Percentiles rank a stretch among this genome's conserved stretches.
Evolutionary conservation across 2,329 filamentous ascomycete genomes (phyloP).

Genomic region (Dactylellina cionopaga): DNA sequence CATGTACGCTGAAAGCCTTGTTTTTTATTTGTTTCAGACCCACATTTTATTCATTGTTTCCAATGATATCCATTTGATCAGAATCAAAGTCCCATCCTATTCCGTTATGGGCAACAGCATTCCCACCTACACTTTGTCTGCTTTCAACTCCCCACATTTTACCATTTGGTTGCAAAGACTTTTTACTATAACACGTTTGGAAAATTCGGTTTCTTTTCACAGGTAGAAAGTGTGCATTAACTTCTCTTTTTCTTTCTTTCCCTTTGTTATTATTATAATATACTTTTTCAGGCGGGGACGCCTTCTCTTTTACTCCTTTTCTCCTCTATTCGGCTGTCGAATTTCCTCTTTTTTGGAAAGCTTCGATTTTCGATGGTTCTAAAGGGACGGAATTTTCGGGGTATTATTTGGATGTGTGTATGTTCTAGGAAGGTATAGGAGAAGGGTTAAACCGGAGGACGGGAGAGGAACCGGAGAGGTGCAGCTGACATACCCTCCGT

Average conservation of each 20-base stretch:
- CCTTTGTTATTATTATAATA: not conserved
- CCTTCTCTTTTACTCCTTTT: not conserved
- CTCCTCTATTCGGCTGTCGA: too few relatives aligned
- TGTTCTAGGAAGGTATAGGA: conserved; percentile 16
- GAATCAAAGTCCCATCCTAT: conserved; percentile 4
- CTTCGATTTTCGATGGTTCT: not conserved
- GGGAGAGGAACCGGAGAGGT: conserved; percentile 21
- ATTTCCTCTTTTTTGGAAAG: not conserved
- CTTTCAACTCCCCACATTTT: not conserved
- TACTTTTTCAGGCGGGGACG: not conserved
- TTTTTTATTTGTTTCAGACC: conserved; percentile 2
- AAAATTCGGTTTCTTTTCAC: not conserved
- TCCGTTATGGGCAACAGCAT: not conserved
- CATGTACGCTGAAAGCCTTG: conserved; percentile 28
- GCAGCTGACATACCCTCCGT: conserved; percentile 5
- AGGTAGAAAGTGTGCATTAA: conserved; percentile 38
- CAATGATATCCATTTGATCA: conserved; percentile 43
- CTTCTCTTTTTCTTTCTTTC: not conserved
- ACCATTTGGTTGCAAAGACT: conserved; percentile 25
- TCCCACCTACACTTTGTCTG: not conserved
- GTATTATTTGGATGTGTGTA: not conserved
- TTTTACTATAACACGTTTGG: not conserved
- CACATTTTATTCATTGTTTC: not conserved
- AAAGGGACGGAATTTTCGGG: not conserved
- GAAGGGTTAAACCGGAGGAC: not conserved